Base-by-base conservation (phyloP, 768 basidiomycete genomes). In the Phlegmacium glaucopus region DNA sequence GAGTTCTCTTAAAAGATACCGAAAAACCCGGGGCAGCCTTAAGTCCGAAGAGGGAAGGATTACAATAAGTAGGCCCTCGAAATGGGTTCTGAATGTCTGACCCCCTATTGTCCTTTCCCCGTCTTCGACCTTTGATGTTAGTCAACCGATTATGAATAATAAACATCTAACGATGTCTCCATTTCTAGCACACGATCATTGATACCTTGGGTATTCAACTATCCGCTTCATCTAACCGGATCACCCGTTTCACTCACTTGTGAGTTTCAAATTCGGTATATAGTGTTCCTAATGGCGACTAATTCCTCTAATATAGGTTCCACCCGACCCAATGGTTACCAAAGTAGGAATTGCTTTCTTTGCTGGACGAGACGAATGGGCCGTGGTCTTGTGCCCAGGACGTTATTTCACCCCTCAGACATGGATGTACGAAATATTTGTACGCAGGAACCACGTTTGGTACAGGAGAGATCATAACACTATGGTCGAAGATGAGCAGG, bases 391-490 rank as follows among this genome's bases (percentile, higher is more conserved):
- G 29, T 32, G 32, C 15, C 29, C 26, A 18, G 32, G 28, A 32
- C 25, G 35, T 9, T 44, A 44, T 15, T 36, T 44, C 44, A 17
- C 15, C 13, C 25, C 32, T n/a, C 32, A 26, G 13, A 32, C 44
- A 34, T 36, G 44, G 26, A 17, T 44, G 29, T 44, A 44, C 26
- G 13, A 30, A 11, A 44, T 44, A 16, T 44, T 34, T 36, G 44
- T 36, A 1, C 44, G 44, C 44, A 44, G 17, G n/a, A 44, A 44
- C 36, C 28, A 32, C 17, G 44, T 44, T 17, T 44, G 44, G 44
- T 44, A 36, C 25, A 30, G 44, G 15, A 44, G 36, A 26, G 44
- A 44, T 30, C 36, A 36, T 25, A 36, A 44, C 32, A 34, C 32
- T 6, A 34, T 34, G 32, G 32, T 34, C 10, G 10, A 10, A 34